Evolutionary conservation across 805 yeast species (phyloP), one percentile per base, ranked within the genome.

Genomic region (Wickerhamomyces canadensis): DNA sequence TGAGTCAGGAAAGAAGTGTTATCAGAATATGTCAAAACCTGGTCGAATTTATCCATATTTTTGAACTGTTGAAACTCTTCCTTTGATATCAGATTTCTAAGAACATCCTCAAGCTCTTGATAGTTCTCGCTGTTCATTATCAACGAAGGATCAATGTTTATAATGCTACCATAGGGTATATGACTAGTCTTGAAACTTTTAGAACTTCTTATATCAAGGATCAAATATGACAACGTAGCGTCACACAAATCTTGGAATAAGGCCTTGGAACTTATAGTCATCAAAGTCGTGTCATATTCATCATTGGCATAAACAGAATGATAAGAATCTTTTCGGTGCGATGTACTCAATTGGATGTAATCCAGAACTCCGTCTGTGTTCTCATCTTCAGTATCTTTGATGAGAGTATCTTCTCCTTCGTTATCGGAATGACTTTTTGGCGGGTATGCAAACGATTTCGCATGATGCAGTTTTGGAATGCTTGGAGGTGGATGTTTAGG

Each of bases 231-330:
- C 14, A 65, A 66, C 31, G 70, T 60, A 14, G 67, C 67, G 34
- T 55, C 63, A 37, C 53, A 62, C 34, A 76, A 55, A 3, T 64
- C 60, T 3, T 70, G 52, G 38, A 71, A 58, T 5, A 75, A 52
- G 51, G 57, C 49, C 26, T 60, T 61, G 10, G 70, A 52, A 1
- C 68, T 55, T 6, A 65, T 56, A 12, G 58, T 55, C 10, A 87
- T 86, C 48, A 83, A 85, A 33, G 44, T 43, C n/a, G n/a, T n/a
- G 5, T 46, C 45, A 6, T 53, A 64, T 6, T 50, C 50, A 13
- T 54, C 61, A 35, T 48, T 49, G 48, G 63, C 65, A 42, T 64
- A 62, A 5, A 65, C 64, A 2, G 69, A 64, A 37, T 63, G 66
- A 36, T 62, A 61, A 2, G 70, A 65, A 35, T 60, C 66, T 38